Evolutionary conservation across 495 filamentous ascomycete species (phyloP), one percentile per base, ranked within the genome.

Genomic region (Tuber indicum): DNA sequence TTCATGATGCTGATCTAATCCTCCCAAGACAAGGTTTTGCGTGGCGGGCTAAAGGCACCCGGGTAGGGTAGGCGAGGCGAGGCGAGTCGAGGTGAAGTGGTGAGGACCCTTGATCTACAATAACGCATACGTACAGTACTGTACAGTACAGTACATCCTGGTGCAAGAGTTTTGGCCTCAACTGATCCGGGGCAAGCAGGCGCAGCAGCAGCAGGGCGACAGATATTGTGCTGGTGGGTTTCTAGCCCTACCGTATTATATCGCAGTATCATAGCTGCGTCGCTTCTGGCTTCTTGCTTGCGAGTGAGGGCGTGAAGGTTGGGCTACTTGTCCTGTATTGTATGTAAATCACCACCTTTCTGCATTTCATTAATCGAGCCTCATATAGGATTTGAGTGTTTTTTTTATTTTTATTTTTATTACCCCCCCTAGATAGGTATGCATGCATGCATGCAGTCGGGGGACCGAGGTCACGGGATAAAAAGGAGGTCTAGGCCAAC

Each of bases 1-100:
- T 66, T 66, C 26, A 66, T 66, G 58, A 66, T 66, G 58, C 58
- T 36, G 58, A 66, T 66, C 7, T 66, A 66, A 66, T 66, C 58
- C 26, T 36, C 58, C n/a, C 58, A 36, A 36, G 32, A 36, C 26
- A 66, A 19, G 58, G 26, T 17, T 66, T 36, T 66, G 58, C 6
- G 32, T 41, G 39, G 39, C 2, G 39, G 39, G 39, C 39, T 41
- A 5, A 41, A 41, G 39, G 39, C 39, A 41, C 39, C 39, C 4
- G 39, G 39, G 39, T 41, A 41, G 2, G 23, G 9, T 26, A 23
- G n/a, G 52, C 4, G 2, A 16, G n/a, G 52, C n/a, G n/a, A 26
- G 26, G 14, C 12, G 6, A 17, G 14, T 16, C 6, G 49, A 58
- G n/a, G 26, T 4, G 58, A 66, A 66, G 58, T 66, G 58, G 58